Percentiles rank a stretch among this genome's conserved stretches.
Evolutionary conservation across 805 yeast species (phyloP).

Genomic region (Aciculoconidium aculeatum): DNA sequence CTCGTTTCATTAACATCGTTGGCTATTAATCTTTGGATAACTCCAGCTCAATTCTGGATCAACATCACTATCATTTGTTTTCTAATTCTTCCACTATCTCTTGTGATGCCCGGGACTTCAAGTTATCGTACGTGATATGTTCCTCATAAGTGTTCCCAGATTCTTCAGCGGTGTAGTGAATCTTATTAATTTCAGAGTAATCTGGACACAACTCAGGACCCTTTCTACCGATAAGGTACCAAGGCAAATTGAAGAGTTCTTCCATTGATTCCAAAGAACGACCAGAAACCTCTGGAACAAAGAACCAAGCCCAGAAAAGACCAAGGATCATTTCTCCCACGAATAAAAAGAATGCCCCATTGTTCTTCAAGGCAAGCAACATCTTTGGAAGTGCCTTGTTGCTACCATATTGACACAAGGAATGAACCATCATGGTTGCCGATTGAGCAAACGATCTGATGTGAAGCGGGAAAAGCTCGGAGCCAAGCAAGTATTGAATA

Average conservation of each 20-base stretch:
- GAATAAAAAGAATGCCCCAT: slow-evolving; percentile 50
- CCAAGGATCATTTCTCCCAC: slow-evolving; percentile 37
- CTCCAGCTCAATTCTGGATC: too few species aligned
- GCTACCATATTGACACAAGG: slow-evolving; percentile 52
- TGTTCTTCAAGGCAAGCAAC: slow-evolving; percentile 39
- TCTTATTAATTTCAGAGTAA: slow-evolving; percentile 35
- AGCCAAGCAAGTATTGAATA: slow-evolving; percentile 47
- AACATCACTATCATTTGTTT: too few species aligned
- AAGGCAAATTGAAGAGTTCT: slow-evolving; percentile 46
- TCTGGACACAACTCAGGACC: slow-evolving; percentile 51
- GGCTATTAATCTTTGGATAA: too few species aligned
- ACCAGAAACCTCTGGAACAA: slow-evolving; percentile 47
- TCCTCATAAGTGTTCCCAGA: too few species aligned
- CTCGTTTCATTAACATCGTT: too few species aligned
- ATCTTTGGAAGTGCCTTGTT: slow-evolving; percentile 50
- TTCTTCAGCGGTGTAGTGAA: slow-evolving; percentile 16
- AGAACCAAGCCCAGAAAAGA: slow-evolving; percentile 43
- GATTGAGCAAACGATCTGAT: slow-evolving; percentile 46
- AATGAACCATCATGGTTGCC: slow-evolving; percentile 50
- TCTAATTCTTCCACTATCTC: too few species aligned
- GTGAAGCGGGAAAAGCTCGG: slow-evolving; percentile 50
- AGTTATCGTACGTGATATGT: too few species aligned
- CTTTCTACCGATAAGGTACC: slow-evolving; percentile 53
- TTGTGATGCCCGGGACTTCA: too few species aligned
- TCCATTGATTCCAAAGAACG: slow-evolving; percentile 49